Evolutionary conservation across 2,329 filamentous ascomycete species (phyloP), one percentile per base, ranked within the genome.

Genomic region (Fusarium sterilihyphosum): DNA sequence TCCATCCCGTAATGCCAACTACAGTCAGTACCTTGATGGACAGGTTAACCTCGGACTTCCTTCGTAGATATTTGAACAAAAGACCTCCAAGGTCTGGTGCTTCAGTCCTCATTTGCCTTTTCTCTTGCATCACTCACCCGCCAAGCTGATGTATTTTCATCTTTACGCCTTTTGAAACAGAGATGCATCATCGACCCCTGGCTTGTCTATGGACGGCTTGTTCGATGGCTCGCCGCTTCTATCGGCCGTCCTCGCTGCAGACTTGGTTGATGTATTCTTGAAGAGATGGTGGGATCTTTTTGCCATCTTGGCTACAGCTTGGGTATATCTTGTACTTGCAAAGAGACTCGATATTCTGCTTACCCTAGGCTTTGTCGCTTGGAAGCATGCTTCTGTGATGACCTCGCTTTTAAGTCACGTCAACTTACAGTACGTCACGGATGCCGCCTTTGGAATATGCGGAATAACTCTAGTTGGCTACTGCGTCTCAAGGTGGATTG

Each of bases 11-110:
- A 44, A 20, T n/a, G 29, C 41, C 40, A 65, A 53, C 31, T 29
- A 29, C 56, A 16, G 7, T 17, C 14, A n/a, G 43, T 46, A 81
- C 80, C 80, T 80, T 81, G 80, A 81, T 81, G 77, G 80, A 71
- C 71, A 78, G 56, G 7, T 46, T 46, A 40, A 20, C 43, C 58
- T 70, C 43, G 44, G 57, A 37, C 43, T 40, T 29, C 31, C 33
- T 24, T 43, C n/a, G 50, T 67, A 56, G 52, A 41, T 62, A 33
- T 46, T 41, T 31, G 37, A 50, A n/a, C n/a, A 50, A 31, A 20
- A 40, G 8, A 65, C 41, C 41, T 22, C 38, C 16, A 29, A 50
- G 31, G 22, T 38, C 14, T 52, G 38, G 56, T 22, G 43, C 24
- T 41, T 22, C 16, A 11, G 33, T 60, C 46, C 46, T 57, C 54